These are phyloP conservation scores for Asterochloris sp. DNA, from an alignment of 139 green algal species.

Conservation along the genomic window DNA sequence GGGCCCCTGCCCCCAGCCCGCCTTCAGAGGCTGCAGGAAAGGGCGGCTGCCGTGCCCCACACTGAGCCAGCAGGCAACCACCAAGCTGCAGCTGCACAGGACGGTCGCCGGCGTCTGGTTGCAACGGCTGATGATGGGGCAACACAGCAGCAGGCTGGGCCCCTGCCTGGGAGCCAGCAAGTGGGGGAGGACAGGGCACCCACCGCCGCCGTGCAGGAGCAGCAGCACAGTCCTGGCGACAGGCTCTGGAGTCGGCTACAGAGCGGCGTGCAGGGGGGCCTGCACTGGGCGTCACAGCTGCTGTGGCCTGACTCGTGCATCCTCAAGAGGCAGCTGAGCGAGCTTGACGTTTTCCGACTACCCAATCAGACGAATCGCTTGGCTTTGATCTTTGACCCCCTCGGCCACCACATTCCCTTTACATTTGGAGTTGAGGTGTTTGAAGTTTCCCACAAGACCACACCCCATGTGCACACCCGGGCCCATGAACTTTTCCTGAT, in stretches of 20 bases:
- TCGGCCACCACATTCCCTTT: conserved; percentile 38
- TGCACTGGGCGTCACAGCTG: background rate
- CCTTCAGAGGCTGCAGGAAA: no score
- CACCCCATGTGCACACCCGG: conserved; percentile 60
- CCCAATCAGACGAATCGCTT: conserved; percentile 78
- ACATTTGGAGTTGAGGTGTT: conserved; percentile 78
- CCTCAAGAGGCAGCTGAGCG: conserved; percentile 43
- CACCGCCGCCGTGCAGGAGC: background rate
- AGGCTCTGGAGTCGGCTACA: conserved; percentile 2
- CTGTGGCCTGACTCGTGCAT: conserved; percentile 27
- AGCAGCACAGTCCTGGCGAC: background rate
- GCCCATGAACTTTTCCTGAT: conserved; percentile 89
- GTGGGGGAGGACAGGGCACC: background rate
- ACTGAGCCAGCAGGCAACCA: no score
- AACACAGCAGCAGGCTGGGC: background rate
- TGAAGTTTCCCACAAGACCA: conserved; percentile 60
- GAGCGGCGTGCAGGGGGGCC: background rate
- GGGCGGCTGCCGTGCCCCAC: no score
- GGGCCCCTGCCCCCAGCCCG: no score
- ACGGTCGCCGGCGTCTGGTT: no score
- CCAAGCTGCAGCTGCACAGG: no score
- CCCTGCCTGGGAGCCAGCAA: background rate
- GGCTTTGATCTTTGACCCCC: conserved; percentile 68
- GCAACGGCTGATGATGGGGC: background rate
- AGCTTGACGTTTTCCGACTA: conserved; percentile 66